Evolutionary conservation across 345 rosid species (phyloP).

Genomic region (Boechera retrofracta): DNA sequence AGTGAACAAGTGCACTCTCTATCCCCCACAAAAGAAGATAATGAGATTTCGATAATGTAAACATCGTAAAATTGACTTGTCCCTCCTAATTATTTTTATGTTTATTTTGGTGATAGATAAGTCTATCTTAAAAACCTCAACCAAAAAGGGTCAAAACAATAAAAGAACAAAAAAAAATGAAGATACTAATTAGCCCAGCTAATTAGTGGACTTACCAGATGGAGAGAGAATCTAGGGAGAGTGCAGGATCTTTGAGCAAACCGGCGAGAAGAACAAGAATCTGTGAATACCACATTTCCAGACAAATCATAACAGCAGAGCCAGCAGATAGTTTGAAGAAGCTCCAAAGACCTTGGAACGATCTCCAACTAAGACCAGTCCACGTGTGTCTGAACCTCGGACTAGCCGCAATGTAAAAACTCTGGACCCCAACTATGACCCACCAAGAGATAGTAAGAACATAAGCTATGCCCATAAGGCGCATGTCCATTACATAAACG

Average conservation of each 20-base stretch:
- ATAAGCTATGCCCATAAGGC: slow-evolving; percentile 68
- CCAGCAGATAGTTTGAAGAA: slow-evolving; percentile 71
- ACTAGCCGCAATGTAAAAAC: slow-evolving; percentile 56
- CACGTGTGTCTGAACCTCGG: slow-evolving; percentile 63
- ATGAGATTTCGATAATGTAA: too few species aligned
- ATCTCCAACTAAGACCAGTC: slow-evolving; percentile 61
- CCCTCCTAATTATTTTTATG: background rate
- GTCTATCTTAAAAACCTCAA: too few species aligned
- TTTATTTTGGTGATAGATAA: background rate
- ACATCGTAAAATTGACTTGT: background rate
- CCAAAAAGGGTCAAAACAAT: background rate
- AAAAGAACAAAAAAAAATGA: background rate
- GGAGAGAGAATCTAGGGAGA: slow-evolving; percentile 74
- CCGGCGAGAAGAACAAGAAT: slow-evolving; percentile 78
- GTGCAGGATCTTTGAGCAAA: slow-evolving; percentile 67
- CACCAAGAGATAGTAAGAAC: slow-evolving; percentile 87
- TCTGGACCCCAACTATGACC: slow-evolving; percentile 70
- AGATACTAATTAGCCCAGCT: too few species aligned
- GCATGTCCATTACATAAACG: slow-evolving; percentile 51
- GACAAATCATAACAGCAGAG: slow-evolving; percentile 90
- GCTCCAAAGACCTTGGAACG: slow-evolving; percentile 75
- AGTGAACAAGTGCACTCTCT: too few species aligned
- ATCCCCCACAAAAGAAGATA: too few species aligned
- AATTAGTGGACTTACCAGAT: slow-evolving; percentile 59
- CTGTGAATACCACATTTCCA: slow-evolving; percentile 91